Evolutionary conservation across 805 yeast species (phyloP).

Genomic region (Metschnikowia santaceciliae): DNA sequence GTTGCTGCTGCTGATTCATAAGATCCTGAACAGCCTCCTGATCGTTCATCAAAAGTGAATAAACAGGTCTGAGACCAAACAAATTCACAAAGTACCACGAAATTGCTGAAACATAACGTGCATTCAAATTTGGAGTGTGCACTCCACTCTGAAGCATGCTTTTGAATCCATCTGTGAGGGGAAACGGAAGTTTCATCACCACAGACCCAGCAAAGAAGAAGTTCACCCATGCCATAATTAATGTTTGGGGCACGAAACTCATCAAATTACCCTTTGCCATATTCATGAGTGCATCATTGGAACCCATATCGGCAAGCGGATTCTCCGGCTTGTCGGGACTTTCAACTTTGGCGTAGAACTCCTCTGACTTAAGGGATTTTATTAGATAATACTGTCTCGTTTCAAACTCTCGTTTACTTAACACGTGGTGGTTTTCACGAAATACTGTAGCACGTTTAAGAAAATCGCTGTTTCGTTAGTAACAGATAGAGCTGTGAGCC

Average conservation of each 20-base stretch:
- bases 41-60: constrained; percentile 62
- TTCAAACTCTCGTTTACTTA: constrained; percentile 50
- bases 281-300: constrained; percentile 67
- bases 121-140: constrained; percentile 78
- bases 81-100: constrained; percentile 94
- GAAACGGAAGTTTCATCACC: constrained; percentile 78
- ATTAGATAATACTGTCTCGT: constrained; percentile 48
- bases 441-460: constrained; percentile 58
- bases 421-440: constrained; percentile 47
- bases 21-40: constrained; percentile 43
- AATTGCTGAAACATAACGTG: constrained; percentile 86
- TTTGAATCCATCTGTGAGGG: constrained; percentile 84
- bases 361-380: constrained; percentile 48
- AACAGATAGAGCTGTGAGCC: background rate
- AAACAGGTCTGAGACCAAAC: constrained; percentile 77
- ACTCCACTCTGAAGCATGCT: constrained; percentile 90
- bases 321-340: constrained; percentile 42
- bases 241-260: constrained; percentile 84
- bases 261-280: constrained; percentile 81
- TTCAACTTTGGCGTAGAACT: constrained; percentile 51
- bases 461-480: constrained; percentile 42
- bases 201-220: constrained; percentile 90
- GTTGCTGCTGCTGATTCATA: constrained; percentile 38
- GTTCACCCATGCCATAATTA: constrained; percentile 95
- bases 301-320: constrained; percentile 67